Evolutionary conservation across 345 rosid genomes (phyloP).

Genomic region (Arabidopsis arenosa): DNA sequence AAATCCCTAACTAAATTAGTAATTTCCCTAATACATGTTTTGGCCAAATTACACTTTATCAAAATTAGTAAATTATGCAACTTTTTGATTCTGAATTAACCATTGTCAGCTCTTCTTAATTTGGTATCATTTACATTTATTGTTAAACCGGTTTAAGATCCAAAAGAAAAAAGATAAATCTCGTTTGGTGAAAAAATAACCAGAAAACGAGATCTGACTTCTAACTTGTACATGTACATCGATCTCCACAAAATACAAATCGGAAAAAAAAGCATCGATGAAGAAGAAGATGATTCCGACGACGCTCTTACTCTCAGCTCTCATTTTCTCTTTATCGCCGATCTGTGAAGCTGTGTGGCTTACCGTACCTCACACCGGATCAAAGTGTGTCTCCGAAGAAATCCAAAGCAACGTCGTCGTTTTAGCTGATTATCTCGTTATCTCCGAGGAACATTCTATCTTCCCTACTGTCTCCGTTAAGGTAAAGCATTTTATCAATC

Average conservation of each 20-base stretch:
- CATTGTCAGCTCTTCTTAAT: no score
- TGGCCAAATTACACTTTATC: no score
- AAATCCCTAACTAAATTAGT: no score
- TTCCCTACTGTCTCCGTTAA: constrained; percentile 71
- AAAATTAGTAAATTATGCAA: no score
- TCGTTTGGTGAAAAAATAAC: background rate
- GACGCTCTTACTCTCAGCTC: constrained; percentile 29
- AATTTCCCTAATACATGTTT: no score
- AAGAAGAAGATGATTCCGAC: constrained; percentile 25
- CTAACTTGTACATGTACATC: no score
- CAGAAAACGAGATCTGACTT: constrained; percentile 29
- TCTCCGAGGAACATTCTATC: constrained; percentile 58
- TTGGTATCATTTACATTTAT: no score
- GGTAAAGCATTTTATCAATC: constrained; percentile 45
- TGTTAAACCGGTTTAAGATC: no score
- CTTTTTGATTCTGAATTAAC: no score
- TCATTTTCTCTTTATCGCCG: constrained; percentile 17
- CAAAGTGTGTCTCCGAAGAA: constrained; percentile 96
- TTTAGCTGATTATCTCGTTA: constrained; percentile 76
- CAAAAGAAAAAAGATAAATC: no score
- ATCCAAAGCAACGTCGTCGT: constrained; percentile 83
- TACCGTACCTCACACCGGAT: constrained; percentile 63
- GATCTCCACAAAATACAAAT: constrained; percentile 4
- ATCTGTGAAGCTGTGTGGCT: constrained; percentile 72
- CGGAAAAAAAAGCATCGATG: constrained; percentile 12